Evolutionary conservation across 2,329 filamentous ascomycete genomes (phyloP).

Genomic region (Lecanicillium sp.): DNA sequence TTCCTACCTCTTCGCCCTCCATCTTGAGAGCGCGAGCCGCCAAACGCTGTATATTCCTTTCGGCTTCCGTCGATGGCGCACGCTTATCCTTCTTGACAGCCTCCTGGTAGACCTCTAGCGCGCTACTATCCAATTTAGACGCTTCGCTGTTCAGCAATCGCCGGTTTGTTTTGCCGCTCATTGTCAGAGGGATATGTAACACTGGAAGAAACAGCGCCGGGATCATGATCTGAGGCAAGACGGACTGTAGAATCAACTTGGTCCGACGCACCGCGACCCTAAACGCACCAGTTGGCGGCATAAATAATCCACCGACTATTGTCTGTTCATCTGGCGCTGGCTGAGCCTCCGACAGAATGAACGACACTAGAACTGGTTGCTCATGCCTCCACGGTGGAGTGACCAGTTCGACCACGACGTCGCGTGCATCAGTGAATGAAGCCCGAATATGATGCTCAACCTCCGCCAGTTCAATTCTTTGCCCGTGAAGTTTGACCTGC

Average conservation of each 20-base stretch:
- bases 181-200: constrained; percentile 9
- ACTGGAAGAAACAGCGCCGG: constrained; percentile 13
- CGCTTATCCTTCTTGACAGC: background rate
- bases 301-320: no score
- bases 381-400: no score
- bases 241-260: constrained; percentile 9
- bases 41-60: background rate
- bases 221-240: constrained; percentile 11
- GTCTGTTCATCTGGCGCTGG: no score
- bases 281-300: no score
- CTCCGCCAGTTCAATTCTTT: constrained; percentile 12
- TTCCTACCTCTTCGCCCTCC: constrained; percentile 17
- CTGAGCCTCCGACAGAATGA: no score
- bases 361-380: no score
- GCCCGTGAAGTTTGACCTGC: constrained; percentile 13
- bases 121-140: background rate
- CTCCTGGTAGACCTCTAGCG: background rate
- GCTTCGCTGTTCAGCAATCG: constrained; percentile 6
- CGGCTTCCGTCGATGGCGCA: background rate
- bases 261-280: no score
- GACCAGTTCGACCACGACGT: constrained; percentile 4
- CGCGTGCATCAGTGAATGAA: background rate
- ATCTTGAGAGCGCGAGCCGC: constrained; percentile 28
- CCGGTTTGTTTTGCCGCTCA: constrained; percentile 12
- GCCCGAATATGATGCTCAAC: constrained; percentile 10